Evolutionary conservation across 1,139 yeast genomes (phyloP).

Genomic region (Geotrichum restrictum): DNA sequence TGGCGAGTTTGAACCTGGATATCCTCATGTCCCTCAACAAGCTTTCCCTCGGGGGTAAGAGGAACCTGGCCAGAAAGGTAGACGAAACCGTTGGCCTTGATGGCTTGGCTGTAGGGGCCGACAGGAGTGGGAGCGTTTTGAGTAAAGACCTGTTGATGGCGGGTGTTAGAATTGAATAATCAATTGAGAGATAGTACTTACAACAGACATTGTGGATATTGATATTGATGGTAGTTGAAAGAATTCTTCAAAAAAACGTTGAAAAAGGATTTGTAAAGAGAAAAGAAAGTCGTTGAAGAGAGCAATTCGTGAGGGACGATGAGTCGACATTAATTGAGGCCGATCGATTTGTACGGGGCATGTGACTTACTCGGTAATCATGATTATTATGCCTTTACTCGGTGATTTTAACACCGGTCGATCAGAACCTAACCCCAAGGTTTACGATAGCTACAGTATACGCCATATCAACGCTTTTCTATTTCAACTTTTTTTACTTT

Average conservation of each 20-base stretch:
- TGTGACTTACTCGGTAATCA: not conserved
- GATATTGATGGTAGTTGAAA: too few relatives aligned
- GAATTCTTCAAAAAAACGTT: too few relatives aligned
- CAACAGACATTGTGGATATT: slow-evolving; percentile 21
- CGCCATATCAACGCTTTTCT: too few relatives aligned
- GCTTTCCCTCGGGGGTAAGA: slow-evolving; percentile 68
- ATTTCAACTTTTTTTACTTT: too few relatives aligned
- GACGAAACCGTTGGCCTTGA: slow-evolving; percentile 73
- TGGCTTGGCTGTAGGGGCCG: slow-evolving; percentile 90
- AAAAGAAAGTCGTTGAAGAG: not conserved
- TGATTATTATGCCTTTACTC: too few relatives aligned
- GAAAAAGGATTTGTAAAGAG: too few relatives aligned
- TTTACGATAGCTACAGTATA: too few relatives aligned
- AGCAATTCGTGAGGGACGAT: not conserved
- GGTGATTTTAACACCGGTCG: slow-evolving; percentile 5
- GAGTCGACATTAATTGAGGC: not conserved
- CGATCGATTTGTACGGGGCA: not conserved
- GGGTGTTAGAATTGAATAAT: not conserved
- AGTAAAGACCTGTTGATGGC: slow-evolving; percentile 41
- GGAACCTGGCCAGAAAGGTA: slow-evolving; percentile 97
- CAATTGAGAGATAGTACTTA: slow-evolving; percentile 9
- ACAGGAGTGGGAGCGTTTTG: slow-evolving; percentile 91
- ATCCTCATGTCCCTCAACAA: slow-evolving; percentile 59
- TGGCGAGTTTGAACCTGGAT: slow-evolving; percentile 83
- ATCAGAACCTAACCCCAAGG: too few relatives aligned